Evolutionary conservation across 768 basidiomycete species (phyloP), one percentile per base, ranked within the genome.

Genomic region (Termitomyces sp.): DNA sequence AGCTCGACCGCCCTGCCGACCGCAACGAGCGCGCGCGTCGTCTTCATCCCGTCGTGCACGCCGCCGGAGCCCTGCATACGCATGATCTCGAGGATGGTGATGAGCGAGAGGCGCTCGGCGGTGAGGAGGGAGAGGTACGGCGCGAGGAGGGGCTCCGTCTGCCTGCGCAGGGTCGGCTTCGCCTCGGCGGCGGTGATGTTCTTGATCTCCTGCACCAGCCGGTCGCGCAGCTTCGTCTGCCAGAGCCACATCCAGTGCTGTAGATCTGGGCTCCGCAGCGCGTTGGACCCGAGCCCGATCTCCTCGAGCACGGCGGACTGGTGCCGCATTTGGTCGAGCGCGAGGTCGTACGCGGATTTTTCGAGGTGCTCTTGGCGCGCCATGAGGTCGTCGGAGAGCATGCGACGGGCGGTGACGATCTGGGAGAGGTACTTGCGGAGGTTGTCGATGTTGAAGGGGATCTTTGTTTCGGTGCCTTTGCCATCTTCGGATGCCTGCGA

Each of bases 61-160:
- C 91, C 91, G 6, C 91, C 89, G 1, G 82, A 77, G 6, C 90
- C 88, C 33, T 87, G 83, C 12, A 94, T 70, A 6, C 91, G 83
- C 88, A 98, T 89, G 42, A 93, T 70, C 69, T 97, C 95, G 37
- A 95, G 79, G 64, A 98, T 93, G 10, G 91, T 90, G 65, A 98
- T 85, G 18, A 96, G 76, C 0, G 93, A 94, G 7, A 98, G 80
- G 60, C 87, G 89, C 53, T 91, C 85, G 0, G 90, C 78, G 18
- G 84, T 81, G 26, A 98, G 78, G 2, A 95, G 82, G 4, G 79
- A 75, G 18, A 97, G 76, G 75, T 93, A 95, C 8, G 91, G 89
- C 4, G 79, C 76, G 24, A 95, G 68, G 0, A 65, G 56, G 8
- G 52, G 58, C 3, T 33, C 50, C n/a, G n/a, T n/a, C n/a, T n/a